Percentiles rank a stretch among this genome's conserved stretches.
Conservation (phyloP, 2,329 filamentous ascomycete species). For the Sporothrix globosa region DNA sequence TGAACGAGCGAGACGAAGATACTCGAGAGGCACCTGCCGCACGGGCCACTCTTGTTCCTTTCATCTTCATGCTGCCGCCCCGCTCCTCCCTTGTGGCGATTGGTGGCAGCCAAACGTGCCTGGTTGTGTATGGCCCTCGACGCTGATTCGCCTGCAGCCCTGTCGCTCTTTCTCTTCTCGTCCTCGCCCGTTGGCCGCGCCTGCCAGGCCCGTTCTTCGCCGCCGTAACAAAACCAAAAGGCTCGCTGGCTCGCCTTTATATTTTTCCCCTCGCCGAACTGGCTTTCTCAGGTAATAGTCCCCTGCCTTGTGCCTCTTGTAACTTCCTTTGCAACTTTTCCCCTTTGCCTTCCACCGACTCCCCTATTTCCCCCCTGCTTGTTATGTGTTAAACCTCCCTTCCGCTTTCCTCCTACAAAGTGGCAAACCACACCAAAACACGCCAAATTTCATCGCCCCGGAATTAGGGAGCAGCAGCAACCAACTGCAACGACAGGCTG, state of each 20-base stretch:
- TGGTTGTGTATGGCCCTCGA: conserved; percentile 15
- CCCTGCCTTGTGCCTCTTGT: not conserved
- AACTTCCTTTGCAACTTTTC: conserved; percentile 7
- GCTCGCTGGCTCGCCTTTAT: conserved; percentile 31
- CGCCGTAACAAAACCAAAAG: conserved; percentile 12
- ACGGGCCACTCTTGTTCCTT: conserved; percentile 20
- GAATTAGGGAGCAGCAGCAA: conserved; percentile 1
- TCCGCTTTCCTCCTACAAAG: not conserved
- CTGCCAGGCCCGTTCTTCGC: conserved; percentile 14
- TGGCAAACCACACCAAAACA: conserved; percentile 22
- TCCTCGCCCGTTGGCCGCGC: conserved; percentile 13
- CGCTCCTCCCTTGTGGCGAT: conserved; percentile 23
- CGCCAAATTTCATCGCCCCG: conserved; percentile 12
- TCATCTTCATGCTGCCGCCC: conserved; percentile 12
- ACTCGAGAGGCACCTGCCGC: conserved; percentile 20
- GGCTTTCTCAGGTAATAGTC: not conserved
- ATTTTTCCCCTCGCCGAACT: conserved; percentile 35
- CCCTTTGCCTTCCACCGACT: not conserved
- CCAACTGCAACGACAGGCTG: not conserved
- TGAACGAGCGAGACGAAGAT: not conserved
- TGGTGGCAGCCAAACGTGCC: conserved; percentile 17
- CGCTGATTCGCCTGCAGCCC: conserved; percentile 18
- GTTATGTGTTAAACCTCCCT: conserved; percentile 5
- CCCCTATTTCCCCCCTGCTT: not conserved
- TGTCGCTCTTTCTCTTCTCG: not conserved